These are phyloP conservation scores for Fusarium sp. DNA, from an alignment of 2,329 filamentous ascomycete genomes.

Conservation along the genomic window DNA sequence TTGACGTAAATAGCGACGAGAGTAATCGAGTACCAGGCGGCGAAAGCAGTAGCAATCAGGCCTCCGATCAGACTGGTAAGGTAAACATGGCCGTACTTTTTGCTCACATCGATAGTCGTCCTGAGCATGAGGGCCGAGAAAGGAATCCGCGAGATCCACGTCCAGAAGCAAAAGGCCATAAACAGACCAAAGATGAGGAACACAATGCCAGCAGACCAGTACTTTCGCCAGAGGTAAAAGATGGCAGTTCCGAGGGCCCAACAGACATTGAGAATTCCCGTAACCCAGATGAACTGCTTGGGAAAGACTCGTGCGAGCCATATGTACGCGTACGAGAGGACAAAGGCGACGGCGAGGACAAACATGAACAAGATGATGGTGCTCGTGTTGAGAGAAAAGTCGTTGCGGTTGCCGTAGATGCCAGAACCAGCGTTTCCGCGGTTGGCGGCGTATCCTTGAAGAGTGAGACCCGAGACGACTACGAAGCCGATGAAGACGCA, in stretches of 20 bases:
- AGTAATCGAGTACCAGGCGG: slow-evolving; percentile 85
- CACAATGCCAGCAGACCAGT: slow-evolving; percentile 86
- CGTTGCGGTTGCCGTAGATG: slow-evolving; percentile 74
- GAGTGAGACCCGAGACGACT: slow-evolving; percentile 75
- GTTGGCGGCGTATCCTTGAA: slow-evolving; percentile 75
- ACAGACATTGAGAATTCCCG: slow-evolving; percentile 85
- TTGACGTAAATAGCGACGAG: slow-evolving; percentile 86
- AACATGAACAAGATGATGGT: slow-evolving; percentile 87
- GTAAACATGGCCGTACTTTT: slow-evolving; percentile 84
- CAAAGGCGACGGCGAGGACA: slow-evolving; percentile 74
- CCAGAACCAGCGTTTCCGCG: slow-evolving; percentile 71
- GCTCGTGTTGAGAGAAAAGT: slow-evolving; percentile 76
- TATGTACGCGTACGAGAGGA: slow-evolving; percentile 80
- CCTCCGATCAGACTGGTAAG: slow-evolving; percentile 85
- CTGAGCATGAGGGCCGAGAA: slow-evolving; percentile 91
- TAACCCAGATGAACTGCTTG: slow-evolving; percentile 92
- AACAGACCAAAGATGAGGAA: slow-evolving; percentile 81
- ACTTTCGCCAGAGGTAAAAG: slow-evolving; percentile 79
- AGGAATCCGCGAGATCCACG: slow-evolving; percentile 88
- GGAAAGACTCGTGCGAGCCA: slow-evolving; percentile 77
- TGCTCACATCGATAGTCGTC: slow-evolving; percentile 84
- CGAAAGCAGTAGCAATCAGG: slow-evolving; percentile 75
- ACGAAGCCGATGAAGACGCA: slow-evolving; percentile 75
- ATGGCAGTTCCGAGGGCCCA: slow-evolving; percentile 85
- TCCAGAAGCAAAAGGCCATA: slow-evolving; percentile 81